Conservation (phyloP, 2,329 filamentous ascomycete genomes). For the Ascochyta lentis region DNA sequence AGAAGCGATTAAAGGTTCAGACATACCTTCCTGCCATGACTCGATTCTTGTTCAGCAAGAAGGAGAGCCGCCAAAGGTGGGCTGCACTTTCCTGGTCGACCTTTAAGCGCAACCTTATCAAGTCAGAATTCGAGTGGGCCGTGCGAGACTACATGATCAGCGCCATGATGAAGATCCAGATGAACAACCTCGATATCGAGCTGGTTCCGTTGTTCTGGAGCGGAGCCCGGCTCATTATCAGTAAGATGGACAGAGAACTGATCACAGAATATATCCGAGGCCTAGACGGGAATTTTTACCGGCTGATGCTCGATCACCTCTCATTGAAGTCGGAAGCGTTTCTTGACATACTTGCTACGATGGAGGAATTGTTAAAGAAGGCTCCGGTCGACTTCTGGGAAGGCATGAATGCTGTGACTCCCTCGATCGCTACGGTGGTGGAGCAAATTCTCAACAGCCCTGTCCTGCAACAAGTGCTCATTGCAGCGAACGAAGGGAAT, state of each 20-base stretch:
- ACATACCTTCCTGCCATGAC: conserved; percentile 82
- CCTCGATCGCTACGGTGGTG: conserved; percentile 79
- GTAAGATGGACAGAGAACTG: conserved; percentile 73
- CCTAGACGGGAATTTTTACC: conserved; percentile 74
- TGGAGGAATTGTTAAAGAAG: conserved; percentile 75
- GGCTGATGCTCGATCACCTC: conserved; percentile 69
- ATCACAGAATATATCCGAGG: conserved; percentile 80
- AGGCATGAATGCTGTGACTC: conserved; percentile 80
- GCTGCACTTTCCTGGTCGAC: conserved; percentile 72
- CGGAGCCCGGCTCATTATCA: conserved; percentile 76
- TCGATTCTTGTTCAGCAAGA: conserved; percentile 79
- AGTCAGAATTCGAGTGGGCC: conserved; percentile 85
- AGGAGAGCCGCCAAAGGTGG: conserved; percentile 69
- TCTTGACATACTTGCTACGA: conserved; percentile 71
- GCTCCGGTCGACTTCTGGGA: conserved; percentile 86
- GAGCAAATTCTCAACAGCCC: conserved; percentile 82
- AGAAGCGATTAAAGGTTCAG: conserved; percentile 77
- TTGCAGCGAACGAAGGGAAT: conserved; percentile 49
- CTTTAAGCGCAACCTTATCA: conserved; percentile 68
- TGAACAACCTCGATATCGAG: conserved; percentile 58
- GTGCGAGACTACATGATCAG: conserved; percentile 75
- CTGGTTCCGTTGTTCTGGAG: conserved; percentile 79
- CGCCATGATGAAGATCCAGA: conserved; percentile 68
- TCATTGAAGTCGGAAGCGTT: conserved; percentile 61
- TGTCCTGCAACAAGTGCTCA: conserved; percentile 67